Conservation (phyloP, 305 asterid species). For the Fraxinus sp. region DNA sequence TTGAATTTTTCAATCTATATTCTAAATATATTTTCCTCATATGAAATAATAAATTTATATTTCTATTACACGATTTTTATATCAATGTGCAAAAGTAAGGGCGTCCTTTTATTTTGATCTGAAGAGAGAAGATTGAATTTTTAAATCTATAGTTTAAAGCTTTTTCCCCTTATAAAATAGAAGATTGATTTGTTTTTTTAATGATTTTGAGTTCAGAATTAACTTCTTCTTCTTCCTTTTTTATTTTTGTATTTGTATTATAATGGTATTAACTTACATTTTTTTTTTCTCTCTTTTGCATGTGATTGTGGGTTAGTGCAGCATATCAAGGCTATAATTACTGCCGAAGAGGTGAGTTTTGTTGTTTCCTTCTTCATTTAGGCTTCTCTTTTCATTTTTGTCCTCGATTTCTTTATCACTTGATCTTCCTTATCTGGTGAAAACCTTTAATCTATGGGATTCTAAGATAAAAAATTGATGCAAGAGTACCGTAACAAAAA, state of each 20-base stretch:
- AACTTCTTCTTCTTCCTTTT: neutral
- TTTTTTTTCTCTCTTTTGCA: neutral
- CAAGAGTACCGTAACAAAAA: neutral
- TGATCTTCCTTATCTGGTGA: neutral
- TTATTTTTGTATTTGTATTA: neutral
- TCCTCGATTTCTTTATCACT: neutral
- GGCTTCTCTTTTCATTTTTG: neutral
- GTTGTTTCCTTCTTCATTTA: neutral
- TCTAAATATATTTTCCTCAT: neutral
- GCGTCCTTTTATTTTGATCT: neutral
- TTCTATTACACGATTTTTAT: neutral
- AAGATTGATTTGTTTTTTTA: neutral
- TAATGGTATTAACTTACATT: neutral
- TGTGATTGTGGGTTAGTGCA: conserved; percentile 30
- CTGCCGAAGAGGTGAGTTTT: conserved; percentile 48
- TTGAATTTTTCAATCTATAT: neutral
- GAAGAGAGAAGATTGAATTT: neutral
- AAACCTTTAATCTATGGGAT: neutral
- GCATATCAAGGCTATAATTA: conserved; percentile 64
- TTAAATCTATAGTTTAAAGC: neutral
- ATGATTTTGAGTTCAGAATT: neutral
- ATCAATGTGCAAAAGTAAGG: neutral
- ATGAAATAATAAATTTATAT: neutral
- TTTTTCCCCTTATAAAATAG: neutral
- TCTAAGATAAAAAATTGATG: neutral